phyloP scores from a whole-genome alignment of 768 basidiomycete species.

The Phanerodontia chrysosporium region DNA sequence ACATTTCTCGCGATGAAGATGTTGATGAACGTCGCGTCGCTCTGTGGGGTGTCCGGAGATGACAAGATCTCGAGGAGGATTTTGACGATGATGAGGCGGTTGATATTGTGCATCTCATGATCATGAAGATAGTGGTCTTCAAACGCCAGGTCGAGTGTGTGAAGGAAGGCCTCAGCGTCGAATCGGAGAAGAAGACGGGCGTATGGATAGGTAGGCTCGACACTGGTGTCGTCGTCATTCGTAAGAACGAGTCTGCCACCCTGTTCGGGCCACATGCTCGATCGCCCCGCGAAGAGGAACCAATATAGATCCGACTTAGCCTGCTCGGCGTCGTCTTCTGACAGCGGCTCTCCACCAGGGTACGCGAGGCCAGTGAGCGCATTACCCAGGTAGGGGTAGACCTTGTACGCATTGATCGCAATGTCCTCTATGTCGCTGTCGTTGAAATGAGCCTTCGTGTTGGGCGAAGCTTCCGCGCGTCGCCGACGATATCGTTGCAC shows the following conservation, averaged over 20 bases:
- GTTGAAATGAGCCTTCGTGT: conserved; percentile 20
- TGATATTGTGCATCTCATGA: conserved; percentile 50
- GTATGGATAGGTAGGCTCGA: conserved; percentile 88
- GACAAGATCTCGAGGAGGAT: conserved; percentile 78
- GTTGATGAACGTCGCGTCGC: conserved; percentile 79
- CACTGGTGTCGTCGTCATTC: conserved; percentile 64
- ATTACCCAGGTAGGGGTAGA: conserved; percentile 84
- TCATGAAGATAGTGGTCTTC: conserved; percentile 91
- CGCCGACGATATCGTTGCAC: conserved; percentile 53
- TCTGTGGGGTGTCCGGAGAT: conserved; percentile 46
- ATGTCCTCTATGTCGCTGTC: conserved; percentile 48
- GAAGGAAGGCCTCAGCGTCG: conserved; percentile 91
- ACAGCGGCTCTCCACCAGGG: conserved; percentile 75
- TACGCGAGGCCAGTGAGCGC: conserved; percentile 80
- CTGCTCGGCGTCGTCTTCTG: conserved; percentile 54
- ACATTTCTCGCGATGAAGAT: conserved; percentile 97
- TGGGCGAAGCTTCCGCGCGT: conserved; percentile 26
- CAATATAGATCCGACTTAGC: conserved; percentile 73
- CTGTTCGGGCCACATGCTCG: conserved; percentile 75
- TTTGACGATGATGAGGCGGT: conserved; percentile 77
- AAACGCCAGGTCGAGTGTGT: conserved; percentile 90
- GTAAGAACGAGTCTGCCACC: conserved; percentile 74
- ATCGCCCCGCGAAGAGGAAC: conserved; percentile 82
- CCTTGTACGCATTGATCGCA: conserved; percentile 80
- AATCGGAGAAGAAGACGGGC: conserved; percentile 78